These are phyloP conservation scores for Cyberlindnera maclurae DNA, from an alignment of 805 yeast species.

Conservation along the genomic window DNA sequence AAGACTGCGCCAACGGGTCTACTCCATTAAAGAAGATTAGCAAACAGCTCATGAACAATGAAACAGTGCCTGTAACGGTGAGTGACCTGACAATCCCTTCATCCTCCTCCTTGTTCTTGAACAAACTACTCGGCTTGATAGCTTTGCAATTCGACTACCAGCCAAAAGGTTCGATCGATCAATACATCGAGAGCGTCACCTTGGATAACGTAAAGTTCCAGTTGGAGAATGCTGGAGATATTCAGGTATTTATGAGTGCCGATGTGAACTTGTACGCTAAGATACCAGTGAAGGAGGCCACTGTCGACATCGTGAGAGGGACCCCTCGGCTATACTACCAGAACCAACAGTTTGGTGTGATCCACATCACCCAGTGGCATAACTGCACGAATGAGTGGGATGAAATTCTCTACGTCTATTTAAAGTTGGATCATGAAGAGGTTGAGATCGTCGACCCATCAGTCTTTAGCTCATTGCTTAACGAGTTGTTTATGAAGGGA, in stretches of 20 bases:
- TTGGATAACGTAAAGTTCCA: conserved; percentile 30
- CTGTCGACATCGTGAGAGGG: conserved; percentile 5
- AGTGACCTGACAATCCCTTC: background rate
- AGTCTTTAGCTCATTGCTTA: conserved; percentile 36
- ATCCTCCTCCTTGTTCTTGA: background rate
- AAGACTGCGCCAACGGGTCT: conserved; percentile 1
- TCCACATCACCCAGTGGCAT: conserved; percentile 40
- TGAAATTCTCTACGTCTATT: conserved; percentile 27
- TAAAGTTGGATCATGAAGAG: conserved; percentile 36
- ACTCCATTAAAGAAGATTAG: conserved; percentile 14
- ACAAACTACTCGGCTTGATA: conserved; percentile 14
- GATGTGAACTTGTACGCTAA: conserved; percentile 27
- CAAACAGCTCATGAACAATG: conserved; percentile 12
- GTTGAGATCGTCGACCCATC: conserved; percentile 34
- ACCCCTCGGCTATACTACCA: conserved; percentile 29
- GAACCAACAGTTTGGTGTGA: conserved; percentile 34
- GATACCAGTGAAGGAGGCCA: conserved; percentile 23
- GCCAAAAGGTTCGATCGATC: background rate
- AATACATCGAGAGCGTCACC: conserved; percentile 30
- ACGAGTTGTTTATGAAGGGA: conserved; percentile 35
- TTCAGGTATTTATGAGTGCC: conserved; percentile 32
- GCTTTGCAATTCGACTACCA: conserved; percentile 1
- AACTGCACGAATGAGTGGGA: conserved; percentile 29
- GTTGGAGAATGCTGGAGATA: conserved; percentile 27
- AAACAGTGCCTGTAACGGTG: conserved; percentile 11